These are phyloP conservation scores for Dillenia turbinata DNA, from an alignment of 164 flowering plant genomes.

Conservation along the genomic window DNA sequence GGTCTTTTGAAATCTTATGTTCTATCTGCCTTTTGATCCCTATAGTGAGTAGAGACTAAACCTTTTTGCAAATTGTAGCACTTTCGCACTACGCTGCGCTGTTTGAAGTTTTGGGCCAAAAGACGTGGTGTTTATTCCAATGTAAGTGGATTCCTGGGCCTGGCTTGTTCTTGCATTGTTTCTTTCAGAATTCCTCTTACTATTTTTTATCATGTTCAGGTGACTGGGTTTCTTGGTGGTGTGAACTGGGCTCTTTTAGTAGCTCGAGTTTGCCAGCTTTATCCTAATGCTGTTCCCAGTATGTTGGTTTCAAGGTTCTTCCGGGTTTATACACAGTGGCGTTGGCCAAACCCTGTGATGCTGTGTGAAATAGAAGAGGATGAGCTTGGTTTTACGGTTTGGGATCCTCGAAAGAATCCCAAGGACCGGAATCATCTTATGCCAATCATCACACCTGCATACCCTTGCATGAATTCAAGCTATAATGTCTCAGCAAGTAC, in stretches of 20 bases:
- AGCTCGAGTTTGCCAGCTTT: conserved; percentile 92
- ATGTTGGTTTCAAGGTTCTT: conserved; percentile 93
- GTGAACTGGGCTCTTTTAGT: conserved; percentile 98
- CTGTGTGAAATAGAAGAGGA: conserved; percentile 83
- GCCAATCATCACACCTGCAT: conserved; percentile 99
- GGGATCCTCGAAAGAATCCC: conserved; percentile 96
- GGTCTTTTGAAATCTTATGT: too few relatives aligned
- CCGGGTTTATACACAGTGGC: conserved; percentile 94
- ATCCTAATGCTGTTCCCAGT: conserved; percentile 91
- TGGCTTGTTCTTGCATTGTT: background rate
- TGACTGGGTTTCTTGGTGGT: conserved; percentile 98
- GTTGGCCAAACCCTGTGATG: conserved; percentile 99
- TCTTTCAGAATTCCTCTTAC: background rate
- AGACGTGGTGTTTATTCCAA: conserved; percentile 96
- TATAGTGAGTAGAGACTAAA: too few relatives aligned
- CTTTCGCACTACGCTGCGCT: conserved; percentile 77
- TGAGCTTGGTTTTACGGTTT: conserved; percentile 79
- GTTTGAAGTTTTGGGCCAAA: conserved; percentile 93
- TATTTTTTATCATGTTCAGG: conserved; percentile 31
- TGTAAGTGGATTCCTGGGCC: conserved; percentile 41
- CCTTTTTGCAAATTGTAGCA: conserved; percentile 37
- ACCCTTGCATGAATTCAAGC: conserved; percentile 99
- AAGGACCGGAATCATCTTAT: conserved; percentile 79
- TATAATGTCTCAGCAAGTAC: conserved; percentile 95
- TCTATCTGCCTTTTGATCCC: background rate